A percentile compares a stretch with the other conserved stretches of the same genome.
Conservation (phyloP, 306 rosid genomes). For the Trichosanthes truncata region DNA sequence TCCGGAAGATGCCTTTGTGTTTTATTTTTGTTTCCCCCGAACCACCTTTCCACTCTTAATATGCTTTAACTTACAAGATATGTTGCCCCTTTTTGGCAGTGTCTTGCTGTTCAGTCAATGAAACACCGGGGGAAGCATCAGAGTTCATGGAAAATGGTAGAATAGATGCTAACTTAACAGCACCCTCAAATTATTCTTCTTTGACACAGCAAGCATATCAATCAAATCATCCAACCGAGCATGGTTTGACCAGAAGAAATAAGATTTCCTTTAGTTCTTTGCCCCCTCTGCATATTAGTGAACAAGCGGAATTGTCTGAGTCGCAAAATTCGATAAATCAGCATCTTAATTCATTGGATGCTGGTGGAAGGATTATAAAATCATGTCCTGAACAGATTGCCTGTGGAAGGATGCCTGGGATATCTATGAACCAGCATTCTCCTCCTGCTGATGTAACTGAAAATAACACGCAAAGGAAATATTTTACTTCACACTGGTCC, state of each 20-base stretch:
- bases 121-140: constrained; percentile 16
- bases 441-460: constrained; percentile 23
- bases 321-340: constrained; percentile 13
- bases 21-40: background rate
- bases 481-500: constrained; percentile 65
- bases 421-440: constrained; percentile 21
- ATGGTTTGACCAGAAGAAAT: constrained; percentile 22
- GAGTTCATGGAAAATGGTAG: constrained; percentile 28
- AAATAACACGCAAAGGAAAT: constrained; percentile 18
- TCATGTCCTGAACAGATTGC: constrained; percentile 21
- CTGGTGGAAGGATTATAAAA: constrained; percentile 21
- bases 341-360: constrained; percentile 8
- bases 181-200: constrained; percentile 20
- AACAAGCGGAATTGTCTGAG: constrained; percentile 16
- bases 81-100: constrained; percentile 11
- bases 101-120: constrained; percentile 30
- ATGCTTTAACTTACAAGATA: background rate
- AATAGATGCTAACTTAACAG: constrained; percentile 12
- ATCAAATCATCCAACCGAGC: constrained; percentile 14
- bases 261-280: constrained; percentile 29
- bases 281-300: constrained; percentile 36
- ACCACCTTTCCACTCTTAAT: background rate
- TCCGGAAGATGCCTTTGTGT: background rate
- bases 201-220: constrained; percentile 25
- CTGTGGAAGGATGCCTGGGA: constrained; percentile 20